Evolutionary conservation across 306 rosid genomes (phyloP).

Genomic region (Oemleria cerasiformis): DNA sequence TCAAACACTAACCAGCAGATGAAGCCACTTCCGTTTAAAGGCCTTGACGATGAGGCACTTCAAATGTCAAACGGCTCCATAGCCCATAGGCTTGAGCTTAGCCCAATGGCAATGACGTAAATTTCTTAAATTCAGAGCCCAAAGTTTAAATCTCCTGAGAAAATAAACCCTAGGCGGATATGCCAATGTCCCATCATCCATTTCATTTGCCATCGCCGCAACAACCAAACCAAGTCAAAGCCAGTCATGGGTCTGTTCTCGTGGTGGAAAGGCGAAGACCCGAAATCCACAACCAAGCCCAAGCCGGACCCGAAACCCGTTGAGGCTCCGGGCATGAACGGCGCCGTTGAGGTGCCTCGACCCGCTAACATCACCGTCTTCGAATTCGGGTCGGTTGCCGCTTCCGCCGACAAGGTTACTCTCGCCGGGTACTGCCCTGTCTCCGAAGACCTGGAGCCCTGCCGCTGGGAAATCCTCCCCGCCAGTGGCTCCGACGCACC

Average conservation of each 20-base stretch:
- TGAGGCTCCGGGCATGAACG: conserved; percentile 71
- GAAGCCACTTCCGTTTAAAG: no score
- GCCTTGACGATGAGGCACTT: no score
- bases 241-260: conserved; percentile 65
- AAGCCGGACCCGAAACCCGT: conserved; percentile 16
- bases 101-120: neutral
- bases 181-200: neutral
- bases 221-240: neutral
- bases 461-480: conserved; percentile 94
- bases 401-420: conserved; percentile 71
- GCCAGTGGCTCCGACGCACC: conserved; percentile 76
- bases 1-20: neutral
- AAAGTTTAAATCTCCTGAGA: neutral
- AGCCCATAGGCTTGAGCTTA: no score
- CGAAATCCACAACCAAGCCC: conserved; percentile 19
- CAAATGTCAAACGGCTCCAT: no score
- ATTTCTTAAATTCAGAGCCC: neutral
- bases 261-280: conserved; percentile 62
- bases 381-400: conserved; percentile 82
- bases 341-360: conserved; percentile 78
- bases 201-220: neutral
- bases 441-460: conserved; percentile 93
- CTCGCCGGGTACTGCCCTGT: conserved; percentile 92
- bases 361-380: conserved; percentile 53
- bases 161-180: neutral